Evolutionary conservation across 768 basidiomycete genomes (phyloP), one percentile per base, ranked within the genome.

Genomic region (Suillus discolor): DNA sequence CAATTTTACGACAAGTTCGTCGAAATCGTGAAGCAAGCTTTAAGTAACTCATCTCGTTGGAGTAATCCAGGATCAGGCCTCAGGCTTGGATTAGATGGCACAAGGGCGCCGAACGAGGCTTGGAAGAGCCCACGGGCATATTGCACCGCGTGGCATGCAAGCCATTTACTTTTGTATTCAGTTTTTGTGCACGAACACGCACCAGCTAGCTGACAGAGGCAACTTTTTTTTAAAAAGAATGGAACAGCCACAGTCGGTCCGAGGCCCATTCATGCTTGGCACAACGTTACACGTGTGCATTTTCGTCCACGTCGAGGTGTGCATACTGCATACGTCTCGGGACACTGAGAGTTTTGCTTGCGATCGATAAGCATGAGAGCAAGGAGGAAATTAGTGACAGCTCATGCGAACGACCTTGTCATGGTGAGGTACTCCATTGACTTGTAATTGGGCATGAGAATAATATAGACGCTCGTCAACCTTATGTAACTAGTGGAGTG

Each of bases 401-500:
- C 12, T 55, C 54, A 55, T 55, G 54, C 6, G 54, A 54, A 31
- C 31, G 51, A 8, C 49, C 6, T 51, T 51, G 25, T 28, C 28
- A 28, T 28, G 47, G 23, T 51, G 15, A 51, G 44, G 44, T n/a
- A 44, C 18, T 44, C 12, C 11, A 20, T 12, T n/a, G n/a, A n/a
- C n/a, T 16, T 31, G 31, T 31, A 6, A 31, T 1, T 31, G 36
- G 9, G 36, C 18, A 44, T 44, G 42, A 31, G 16, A 36, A 39
- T 42, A n/a, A 51, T 25, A 45, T 51, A 61, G 16, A 65, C 25
- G 12, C 15, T 45, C 23, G 7, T 25, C 23, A 20, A 41, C 57
- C 57, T 41, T 39, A 41, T 18, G 57, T 59, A 59, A 59, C 23
- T 63, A 45, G 1, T 38, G 36, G 54, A 54, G 66, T 49, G 12